These are phyloP conservation scores for Avena atlantica DNA, from an alignment of 176 grass and related monocot genomes.

Conservation along the genomic window DNA sequence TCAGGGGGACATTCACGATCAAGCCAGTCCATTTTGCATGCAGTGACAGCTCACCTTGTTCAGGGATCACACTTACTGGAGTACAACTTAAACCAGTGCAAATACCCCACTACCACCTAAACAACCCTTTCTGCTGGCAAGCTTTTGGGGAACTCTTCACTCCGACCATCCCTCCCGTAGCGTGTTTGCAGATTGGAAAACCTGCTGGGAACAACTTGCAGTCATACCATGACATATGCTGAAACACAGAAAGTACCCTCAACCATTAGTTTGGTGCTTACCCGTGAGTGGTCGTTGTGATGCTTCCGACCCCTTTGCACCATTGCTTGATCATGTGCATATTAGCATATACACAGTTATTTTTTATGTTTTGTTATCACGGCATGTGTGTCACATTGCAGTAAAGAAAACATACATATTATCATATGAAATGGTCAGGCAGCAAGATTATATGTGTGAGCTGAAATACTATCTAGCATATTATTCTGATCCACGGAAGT, in stretches of 20 bases:
- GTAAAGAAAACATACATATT: slow-evolving; percentile 41
- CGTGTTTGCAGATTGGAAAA: slow-evolving; percentile 92
- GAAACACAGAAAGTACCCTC: slow-evolving; percentile 46
- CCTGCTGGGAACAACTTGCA: slow-evolving; percentile 80
- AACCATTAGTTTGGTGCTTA: slow-evolving; percentile 55
- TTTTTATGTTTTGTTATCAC: slow-evolving; percentile 43
- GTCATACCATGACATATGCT: slow-evolving; percentile 82
- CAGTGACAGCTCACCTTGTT: slow-evolving; percentile 86
- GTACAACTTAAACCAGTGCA: slow-evolving; percentile 73
- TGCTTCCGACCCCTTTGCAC: slow-evolving; percentile 77
- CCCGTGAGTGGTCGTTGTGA: slow-evolving; percentile 60
- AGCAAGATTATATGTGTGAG: slow-evolving; percentile 34
- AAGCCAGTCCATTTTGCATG: slow-evolving; percentile 93
- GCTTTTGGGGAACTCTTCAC: slow-evolving; percentile 87
- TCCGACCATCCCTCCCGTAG: slow-evolving; percentile 73
- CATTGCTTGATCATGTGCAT: slow-evolving; percentile 72
- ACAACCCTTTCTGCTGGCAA: slow-evolving; percentile 94
- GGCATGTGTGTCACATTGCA: slow-evolving; percentile 23
- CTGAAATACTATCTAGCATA: slow-evolving; percentile 20
- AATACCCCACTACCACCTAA: slow-evolving; percentile 77
- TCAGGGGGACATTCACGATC: slow-evolving; percentile 84
- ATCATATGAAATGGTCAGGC: slow-evolving; percentile 14
- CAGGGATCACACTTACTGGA: slow-evolving; percentile 82
- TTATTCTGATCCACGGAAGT: not conserved
- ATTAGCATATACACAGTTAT: slow-evolving; percentile 60